These are phyloP conservation scores for Hypoxylon sp. DNA, from an alignment of 2,329 filamentous ascomycete species.

Conservation along the genomic window DNA sequence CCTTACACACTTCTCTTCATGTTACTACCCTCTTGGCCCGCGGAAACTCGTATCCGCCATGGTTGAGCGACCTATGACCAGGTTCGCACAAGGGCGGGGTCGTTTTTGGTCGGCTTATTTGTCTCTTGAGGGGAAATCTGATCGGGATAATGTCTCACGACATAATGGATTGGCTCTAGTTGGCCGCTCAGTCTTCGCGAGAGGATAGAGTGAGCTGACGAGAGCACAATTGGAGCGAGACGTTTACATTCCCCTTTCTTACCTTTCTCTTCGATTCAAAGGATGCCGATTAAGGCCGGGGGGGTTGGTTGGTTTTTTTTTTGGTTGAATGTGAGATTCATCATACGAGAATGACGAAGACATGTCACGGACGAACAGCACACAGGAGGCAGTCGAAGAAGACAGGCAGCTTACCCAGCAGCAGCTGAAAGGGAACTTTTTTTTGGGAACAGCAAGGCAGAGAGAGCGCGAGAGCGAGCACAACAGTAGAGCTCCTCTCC, in stretches of 20 bases:
- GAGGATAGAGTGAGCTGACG: constrained; percentile 41
- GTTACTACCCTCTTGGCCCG: constrained; percentile 17
- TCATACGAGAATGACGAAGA: constrained; percentile 50
- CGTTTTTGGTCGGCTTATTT: constrained; percentile 31
- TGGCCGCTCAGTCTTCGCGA: constrained; percentile 29
- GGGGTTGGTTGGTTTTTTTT: constrained; percentile 9
- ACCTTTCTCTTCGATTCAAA: constrained; percentile 29
- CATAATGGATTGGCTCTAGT: constrained; percentile 44
- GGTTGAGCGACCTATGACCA: constrained; percentile 29
- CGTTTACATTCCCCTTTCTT: constrained; percentile 35
- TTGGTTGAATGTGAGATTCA: constrained; percentile 38
- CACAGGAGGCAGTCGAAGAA: constrained; percentile 23
- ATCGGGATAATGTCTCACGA: constrained; percentile 54
- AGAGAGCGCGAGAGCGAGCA: constrained; percentile 19
- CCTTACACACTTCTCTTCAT: constrained; percentile 30
- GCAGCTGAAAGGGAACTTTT: constrained; percentile 42
- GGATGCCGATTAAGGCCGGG: constrained; percentile 29
- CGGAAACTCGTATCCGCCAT: constrained; percentile 30
- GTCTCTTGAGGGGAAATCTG: constrained; percentile 46
- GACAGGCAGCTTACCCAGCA: constrained; percentile 47
- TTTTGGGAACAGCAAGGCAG: constrained; percentile 37
- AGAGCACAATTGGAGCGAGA: constrained; percentile 37
- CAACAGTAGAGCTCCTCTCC: constrained; percentile 18
- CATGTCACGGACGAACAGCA: constrained; percentile 46
- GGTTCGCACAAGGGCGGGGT: constrained; percentile 38